These are phyloP conservation scores for Lasiosphaeria miniovina DNA, from an alignment of 495 filamentous ascomycete species.

Conservation along the genomic window DNA sequence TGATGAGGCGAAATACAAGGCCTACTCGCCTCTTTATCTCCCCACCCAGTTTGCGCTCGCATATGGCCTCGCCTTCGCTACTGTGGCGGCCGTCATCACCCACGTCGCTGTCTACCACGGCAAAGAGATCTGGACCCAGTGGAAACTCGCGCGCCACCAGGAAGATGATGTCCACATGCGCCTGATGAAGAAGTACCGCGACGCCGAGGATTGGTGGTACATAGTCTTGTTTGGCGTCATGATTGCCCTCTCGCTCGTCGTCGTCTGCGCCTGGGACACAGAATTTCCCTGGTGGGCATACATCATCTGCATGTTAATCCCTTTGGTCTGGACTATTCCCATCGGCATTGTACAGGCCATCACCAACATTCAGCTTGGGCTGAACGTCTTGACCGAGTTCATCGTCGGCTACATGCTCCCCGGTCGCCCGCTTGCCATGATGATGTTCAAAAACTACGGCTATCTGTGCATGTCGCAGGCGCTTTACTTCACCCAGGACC, in stretches of 20 bases:
- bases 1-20: conserved; percentile 50
- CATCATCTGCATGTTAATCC: conserved; percentile 55
- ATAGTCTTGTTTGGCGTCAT: conserved; percentile 40
- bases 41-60: conserved; percentile 60
- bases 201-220: conserved; percentile 58
- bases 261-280: conserved; percentile 62
- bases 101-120: conserved; percentile 63
- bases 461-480: conserved; percentile 63
- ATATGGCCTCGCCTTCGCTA: conserved; percentile 69
- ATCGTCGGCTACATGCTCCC: conserved; percentile 68
- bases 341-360: conserved; percentile 61
- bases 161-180: conserved; percentile 67
- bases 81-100: conserved; percentile 62
- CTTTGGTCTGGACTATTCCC: conserved; percentile 52
- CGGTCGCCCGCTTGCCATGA: conserved; percentile 63
- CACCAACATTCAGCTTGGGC: conserved; percentile 64
- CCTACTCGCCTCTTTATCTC: conserved; percentile 60
- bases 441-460: conserved; percentile 67
- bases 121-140: conserved; percentile 53
- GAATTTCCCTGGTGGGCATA: conserved; percentile 65
- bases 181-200: conserved; percentile 57
- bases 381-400: conserved; percentile 68
- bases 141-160: conserved; percentile 50
- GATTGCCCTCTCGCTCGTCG: conserved; percentile 44
- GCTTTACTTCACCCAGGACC: conserved; percentile 45